A percentile compares a stretch with the other conserved stretches of the same genome.
Evolutionary conservation across 116 monocot species (phyloP).

Genomic region (Posidonia oceanica): DNA sequence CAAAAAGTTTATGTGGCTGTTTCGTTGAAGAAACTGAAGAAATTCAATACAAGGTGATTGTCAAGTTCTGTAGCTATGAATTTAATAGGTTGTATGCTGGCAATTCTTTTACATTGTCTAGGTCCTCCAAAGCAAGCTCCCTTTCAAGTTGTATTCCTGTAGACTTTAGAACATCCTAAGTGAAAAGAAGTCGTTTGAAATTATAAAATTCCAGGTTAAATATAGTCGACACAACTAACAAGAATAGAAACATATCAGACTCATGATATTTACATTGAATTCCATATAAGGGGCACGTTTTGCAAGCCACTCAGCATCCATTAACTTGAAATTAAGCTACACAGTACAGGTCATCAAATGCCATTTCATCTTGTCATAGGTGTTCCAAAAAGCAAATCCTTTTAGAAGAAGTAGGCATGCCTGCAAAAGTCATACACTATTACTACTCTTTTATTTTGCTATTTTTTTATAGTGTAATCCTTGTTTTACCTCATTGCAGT

Average conservation of each 20-base stretch:
- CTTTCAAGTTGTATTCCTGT: constrained; percentile 59
- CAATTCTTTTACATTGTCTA: constrained; percentile 38
- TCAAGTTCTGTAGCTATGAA: not conserved
- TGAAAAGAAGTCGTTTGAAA: constrained; percentile 5
- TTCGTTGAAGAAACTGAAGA: too few species aligned
- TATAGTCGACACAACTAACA: not conserved
- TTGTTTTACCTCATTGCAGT: constrained; percentile 47
- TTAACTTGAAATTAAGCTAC: constrained; percentile 52
- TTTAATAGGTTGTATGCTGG: constrained; percentile 57
- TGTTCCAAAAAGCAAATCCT: constrained; percentile 46
- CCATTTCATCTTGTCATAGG: constrained; percentile 52
- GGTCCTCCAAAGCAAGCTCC: constrained; percentile 53
- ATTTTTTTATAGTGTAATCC: not conserved
- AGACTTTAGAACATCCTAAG: constrained; percentile 83
- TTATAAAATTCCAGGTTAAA: not conserved
- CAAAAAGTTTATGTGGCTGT: too few species aligned
- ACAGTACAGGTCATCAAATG: constrained; percentile 82
- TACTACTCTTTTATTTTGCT: not conserved
- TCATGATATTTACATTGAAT: constrained; percentile 24
- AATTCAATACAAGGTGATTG: too few species aligned
- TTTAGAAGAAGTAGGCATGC: constrained; percentile 10
- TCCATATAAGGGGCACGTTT: constrained; percentile 42
- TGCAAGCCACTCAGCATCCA: constrained; percentile 91
- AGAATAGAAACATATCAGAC: not conserved
- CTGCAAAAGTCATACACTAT: constrained; percentile 16